Percentiles rank a stretch among this genome's conserved stretches.
These are phyloP conservation scores for Arabidopsis lyrata DNA, from an alignment of 441 rosid species.

Conservation along the genomic window DNA sequence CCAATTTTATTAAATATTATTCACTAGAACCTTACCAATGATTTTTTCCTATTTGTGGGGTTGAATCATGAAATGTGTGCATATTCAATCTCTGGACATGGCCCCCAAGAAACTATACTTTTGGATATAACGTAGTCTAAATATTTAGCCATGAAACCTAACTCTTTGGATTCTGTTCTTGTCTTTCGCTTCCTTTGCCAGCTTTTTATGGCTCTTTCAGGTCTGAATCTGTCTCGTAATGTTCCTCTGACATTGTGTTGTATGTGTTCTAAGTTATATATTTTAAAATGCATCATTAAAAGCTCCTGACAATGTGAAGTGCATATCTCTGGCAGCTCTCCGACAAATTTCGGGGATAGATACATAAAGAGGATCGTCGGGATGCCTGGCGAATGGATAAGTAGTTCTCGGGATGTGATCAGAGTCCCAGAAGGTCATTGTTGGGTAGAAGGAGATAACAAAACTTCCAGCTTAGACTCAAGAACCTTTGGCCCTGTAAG, in stretches of 20 bases:
- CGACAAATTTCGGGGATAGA: slow-evolving; percentile 67
- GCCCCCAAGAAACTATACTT: background rate
- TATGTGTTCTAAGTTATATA: slow-evolving; percentile 11
- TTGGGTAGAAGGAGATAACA: slow-evolving; percentile 96
- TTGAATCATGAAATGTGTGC: background rate
- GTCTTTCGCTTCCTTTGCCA: background rate
- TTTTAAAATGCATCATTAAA: slow-evolving; percentile 26
- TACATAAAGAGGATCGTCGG: slow-evolving; percentile 84
- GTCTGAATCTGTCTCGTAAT: background rate
- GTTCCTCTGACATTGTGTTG: slow-evolving; percentile 19
- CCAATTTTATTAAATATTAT: slow-evolving; percentile 6
- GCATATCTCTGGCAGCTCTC: slow-evolving; percentile 66
- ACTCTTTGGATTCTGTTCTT: slow-evolving; percentile 9
- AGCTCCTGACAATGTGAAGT: slow-evolving; percentile 21
- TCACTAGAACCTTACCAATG: slow-evolving; percentile 5
- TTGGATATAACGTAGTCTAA: background rate
- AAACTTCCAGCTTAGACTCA: slow-evolving; percentile 69
- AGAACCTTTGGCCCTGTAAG: slow-evolving; percentile 89
- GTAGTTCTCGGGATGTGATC: slow-evolving; percentile 61
- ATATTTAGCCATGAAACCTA: slow-evolving; percentile 13
- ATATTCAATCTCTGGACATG: background rate
- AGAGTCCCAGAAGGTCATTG: slow-evolving; percentile 85
- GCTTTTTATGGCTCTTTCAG: background rate
- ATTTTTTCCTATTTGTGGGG: background rate
- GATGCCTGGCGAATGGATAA: slow-evolving; percentile 89